Evolutionary conservation across 768 basidiomycete genomes (phyloP), one percentile per base, ranked within the genome.

Genomic region (Suillus paluster): DNA sequence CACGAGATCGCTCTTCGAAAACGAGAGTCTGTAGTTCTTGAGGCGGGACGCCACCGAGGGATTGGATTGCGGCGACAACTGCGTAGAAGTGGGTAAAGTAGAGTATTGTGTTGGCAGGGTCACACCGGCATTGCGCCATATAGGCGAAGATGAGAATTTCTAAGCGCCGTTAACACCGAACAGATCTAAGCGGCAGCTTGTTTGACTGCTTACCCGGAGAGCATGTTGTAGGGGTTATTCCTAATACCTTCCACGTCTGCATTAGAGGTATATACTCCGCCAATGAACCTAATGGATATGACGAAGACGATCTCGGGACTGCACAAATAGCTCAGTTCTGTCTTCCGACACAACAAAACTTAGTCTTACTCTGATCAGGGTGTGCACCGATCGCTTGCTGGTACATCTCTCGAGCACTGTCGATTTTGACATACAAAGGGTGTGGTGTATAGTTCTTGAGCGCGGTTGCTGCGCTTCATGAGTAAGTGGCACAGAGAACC

Each of bases 101-200:
- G 15, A 76, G 70, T 5, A 85, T 65, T 0, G 91, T 93, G 41
- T 80, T 75, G 4, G 74, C 77, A 34, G 91, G 91, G 68, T 94
- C 87, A 73, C 93, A 95, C 62, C 91, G 89, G 69, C 86, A 90
- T 73, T 94, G 91, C 0, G 91, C 88, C 59, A 88, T 75, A 68
- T 94, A 95, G 1, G 87, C 91, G 71, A 92, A 94, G n/a, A 79
- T 78, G 58, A 95, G 80, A 14, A 92, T 77, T 25, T 90, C 92
- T 94, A 66, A 30, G 17, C 42, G 39, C 14, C 17, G 15, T 63
- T 39, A 56, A 53, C 52, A 48, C 69, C 41, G 39, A 34, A 15
- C 42, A 8, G 54, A 33, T 33, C 11, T n/a, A 0, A 15, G 34
- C 15, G 48, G 21, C 1, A 21, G 23, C 60, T 38, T 39, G 10